Base-by-base conservation (phyloP, 164 flowering plant species). In the Aristolochia contorta region DNA sequence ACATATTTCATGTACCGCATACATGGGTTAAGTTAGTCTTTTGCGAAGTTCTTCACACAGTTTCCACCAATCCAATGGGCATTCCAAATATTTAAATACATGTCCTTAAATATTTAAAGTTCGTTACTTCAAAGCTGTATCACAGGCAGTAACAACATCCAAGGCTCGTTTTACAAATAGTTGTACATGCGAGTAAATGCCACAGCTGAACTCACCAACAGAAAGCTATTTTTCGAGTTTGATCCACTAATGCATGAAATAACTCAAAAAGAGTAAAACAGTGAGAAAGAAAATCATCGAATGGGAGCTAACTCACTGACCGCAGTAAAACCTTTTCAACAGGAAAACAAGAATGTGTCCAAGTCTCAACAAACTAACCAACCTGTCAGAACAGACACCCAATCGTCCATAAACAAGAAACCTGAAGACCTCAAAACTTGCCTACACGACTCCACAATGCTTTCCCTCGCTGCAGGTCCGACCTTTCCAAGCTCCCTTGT, bases 311-410 rank as follows among this genome's bases (percentile, higher is more conserved):
- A 16, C 22, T 12, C 15, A 20, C 6, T 52, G 12, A 8, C 55
- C 55, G 24, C 15, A 52, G 15, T 21, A 18, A 9, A 52, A 2
- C 23, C 27, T 21, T 12, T 21, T 3, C 18, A 6, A 5, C 6
- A 52, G 22, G 24, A 5, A 52, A 21, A 52, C 14, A 52, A 20
- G n/a, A n/a, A n/a, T n/a, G n/a, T n/a, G 19, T 32, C 21, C 19
- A 61, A 62, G 3, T 21, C 12, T 4, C 45, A 37, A 27, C 25
- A 66, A 18, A 10, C 23, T 41, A 9, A 49, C 62, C 0, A 22
- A 80, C 84, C 84, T 78, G 72, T 59, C 24, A 78, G 59, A 20
- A 74, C 47, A 13, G 75, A 72, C n/a, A 71, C 83, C 83, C 81
- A 81, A 41, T 79, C 80, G 54, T 77, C 73, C 62, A 59, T 74